Base-by-base conservation (phyloP, 2,329 filamentous ascomycete genomes). In the Trichoderma brevicompactum region DNA sequence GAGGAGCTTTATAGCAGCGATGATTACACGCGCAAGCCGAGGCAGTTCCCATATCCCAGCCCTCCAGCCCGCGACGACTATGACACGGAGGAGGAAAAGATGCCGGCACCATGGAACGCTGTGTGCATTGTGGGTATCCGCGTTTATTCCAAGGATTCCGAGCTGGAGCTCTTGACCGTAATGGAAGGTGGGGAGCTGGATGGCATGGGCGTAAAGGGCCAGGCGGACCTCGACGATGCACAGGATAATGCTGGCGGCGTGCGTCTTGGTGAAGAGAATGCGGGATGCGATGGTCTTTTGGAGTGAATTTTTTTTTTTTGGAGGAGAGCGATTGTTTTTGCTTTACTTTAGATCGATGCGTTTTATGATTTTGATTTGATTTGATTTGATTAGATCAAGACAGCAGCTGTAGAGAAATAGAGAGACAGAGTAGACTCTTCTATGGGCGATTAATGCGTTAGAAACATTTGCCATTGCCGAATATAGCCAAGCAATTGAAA, bases 101-200 rank as follows among this genome's bases (percentile, higher is more conserved):
- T 80, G 70, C 74, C 81, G 0, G 81, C 85, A 28, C 83, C 85
- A 1, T 89, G 87, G 87, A 88, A 89, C 71, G 86, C 87, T 4
- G 81, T 89, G 52, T 84, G 82, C 60, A 83, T 88, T 17, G 81
- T 89, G 0, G 86, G 87, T 0, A 76, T 89, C 59, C 81, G 85
- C 5, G 83, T 89, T 6, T 89, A 88, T 73, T 84, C 83, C 71
- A 86, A 84, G 73, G 84, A 88, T 71, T 79, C 82, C 50, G 75
- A 78, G 38, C 76, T 87, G 2, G 80, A 85, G 73, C 74, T 87
- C n/a, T 78, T 80, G 43, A 81, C 85, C 12, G 82, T 87, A 19
- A 81, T 86, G 75, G 84, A 86, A 71, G 83, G 83, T 44, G 83
- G 82, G 28, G 78, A 81, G 69, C 77, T 86, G 71, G 81, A 79